phyloP scores from a whole-genome alignment of 2,329 filamentous ascomycete species.

The Aspergillus neoniger region DNA sequence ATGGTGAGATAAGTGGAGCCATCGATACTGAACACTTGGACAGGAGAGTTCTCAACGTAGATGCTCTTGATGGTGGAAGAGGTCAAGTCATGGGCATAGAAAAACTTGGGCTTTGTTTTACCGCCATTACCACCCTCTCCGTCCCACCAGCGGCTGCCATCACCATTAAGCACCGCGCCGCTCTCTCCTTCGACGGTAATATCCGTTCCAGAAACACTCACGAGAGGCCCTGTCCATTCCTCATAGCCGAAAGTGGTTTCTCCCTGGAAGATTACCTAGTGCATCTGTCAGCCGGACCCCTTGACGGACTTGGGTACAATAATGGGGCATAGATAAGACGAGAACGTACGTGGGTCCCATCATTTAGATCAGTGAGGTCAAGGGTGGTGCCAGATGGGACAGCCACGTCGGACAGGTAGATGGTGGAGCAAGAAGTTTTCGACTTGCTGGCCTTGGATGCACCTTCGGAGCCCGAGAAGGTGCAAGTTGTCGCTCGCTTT shows the following conservation, averaged over 20 bases:
- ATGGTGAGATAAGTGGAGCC: conserved; percentile 54
- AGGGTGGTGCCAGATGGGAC: conserved; percentile 1
- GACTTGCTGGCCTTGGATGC: conserved; percentile 3
- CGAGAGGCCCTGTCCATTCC: conserved; percentile 65
- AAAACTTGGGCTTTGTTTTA: conserved; percentile 68
- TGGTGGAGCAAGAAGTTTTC: conserved; percentile 3
- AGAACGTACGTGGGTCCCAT: not conserved
- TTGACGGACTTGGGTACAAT: not conserved
- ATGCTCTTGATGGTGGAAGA: conserved; percentile 37
- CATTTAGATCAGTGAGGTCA: not conserved
- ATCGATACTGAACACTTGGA: conserved; percentile 40
- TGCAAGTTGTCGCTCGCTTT: not conserved
- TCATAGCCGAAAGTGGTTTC: conserved; percentile 67
- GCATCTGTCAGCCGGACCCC: not conserved
- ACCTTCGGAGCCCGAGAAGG: conserved; percentile 1
- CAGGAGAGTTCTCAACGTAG: conserved; percentile 40
- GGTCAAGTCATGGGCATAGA: conserved; percentile 48
- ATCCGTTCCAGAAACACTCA: conserved; percentile 60
- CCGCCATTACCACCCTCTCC: conserved; percentile 61
- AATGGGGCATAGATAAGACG: not conserved
- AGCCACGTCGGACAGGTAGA: conserved; percentile 2
- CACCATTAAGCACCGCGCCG: conserved; percentile 58
- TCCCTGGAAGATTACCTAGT: conserved; percentile 61
- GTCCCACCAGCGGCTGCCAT: conserved; percentile 63
- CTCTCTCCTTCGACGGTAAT: conserved; percentile 55